phyloP scores from a whole-genome alignment of 148 eudicot species.

The Chenopodium quinoa region DNA sequence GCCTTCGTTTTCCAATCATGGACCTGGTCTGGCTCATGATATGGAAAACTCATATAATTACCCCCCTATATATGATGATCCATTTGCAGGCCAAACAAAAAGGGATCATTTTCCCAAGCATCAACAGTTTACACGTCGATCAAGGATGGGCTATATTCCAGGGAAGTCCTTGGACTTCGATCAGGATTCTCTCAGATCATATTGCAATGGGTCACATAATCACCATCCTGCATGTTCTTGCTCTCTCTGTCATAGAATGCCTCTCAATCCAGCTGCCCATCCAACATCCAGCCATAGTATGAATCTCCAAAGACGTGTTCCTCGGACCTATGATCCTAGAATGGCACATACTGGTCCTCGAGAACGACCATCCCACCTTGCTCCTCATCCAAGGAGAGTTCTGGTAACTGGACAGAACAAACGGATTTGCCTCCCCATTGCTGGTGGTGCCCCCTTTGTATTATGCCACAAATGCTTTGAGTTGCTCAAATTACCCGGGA shows the following conservation, averaged over 20 bases:
- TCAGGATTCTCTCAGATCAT: conserved; percentile 28
- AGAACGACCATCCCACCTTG: conserved; percentile 27
- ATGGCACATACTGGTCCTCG: conserved; percentile 33
- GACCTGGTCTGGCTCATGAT: conserved; percentile 19
- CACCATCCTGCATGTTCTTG: conserved; percentile 39
- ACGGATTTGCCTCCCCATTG: conserved; percentile 49
- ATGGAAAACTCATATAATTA: conserved; percentile 22
- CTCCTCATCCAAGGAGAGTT: conserved; percentile 36
- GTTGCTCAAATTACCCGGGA: conserved; percentile 60
- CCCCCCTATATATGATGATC: conserved; percentile 33
- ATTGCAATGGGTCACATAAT: conserved; percentile 29
- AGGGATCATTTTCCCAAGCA: conserved; percentile 28
- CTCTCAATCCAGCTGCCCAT: conserved; percentile 16
- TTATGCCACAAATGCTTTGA: conserved; percentile 69
- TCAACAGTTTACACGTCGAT: conserved; percentile 25
- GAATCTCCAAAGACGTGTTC: conserved; percentile 34
- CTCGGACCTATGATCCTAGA: conserved; percentile 31
- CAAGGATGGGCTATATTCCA: conserved; percentile 35
- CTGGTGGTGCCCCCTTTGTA: conserved; percentile 82
- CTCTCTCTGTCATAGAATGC: conserved; percentile 17
- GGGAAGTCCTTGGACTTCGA: conserved; percentile 34
- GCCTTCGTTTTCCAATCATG: conserved; percentile 28
- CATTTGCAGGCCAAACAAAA: conserved; percentile 32
- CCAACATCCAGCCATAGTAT: conserved; percentile 6
- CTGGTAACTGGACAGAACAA: conserved; percentile 33